Percentiles rank a stretch among this genome's conserved stretches.
Conservation (phyloP, 225 moss, liverwort and hornwort species). For the Neckera pumila region DNA sequence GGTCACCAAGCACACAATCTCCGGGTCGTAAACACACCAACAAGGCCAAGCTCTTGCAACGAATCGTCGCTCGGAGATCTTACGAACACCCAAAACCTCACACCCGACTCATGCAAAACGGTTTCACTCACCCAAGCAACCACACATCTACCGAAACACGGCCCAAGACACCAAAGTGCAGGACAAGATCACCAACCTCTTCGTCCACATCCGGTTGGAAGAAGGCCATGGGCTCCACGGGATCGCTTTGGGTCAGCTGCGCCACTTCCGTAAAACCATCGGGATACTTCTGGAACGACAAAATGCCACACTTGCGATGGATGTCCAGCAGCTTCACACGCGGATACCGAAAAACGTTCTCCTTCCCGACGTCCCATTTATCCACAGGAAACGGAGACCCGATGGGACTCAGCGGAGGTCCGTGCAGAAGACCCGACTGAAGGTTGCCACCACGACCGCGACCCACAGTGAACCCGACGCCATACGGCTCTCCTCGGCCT, state of each 20-base stretch:
- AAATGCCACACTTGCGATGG: constrained; percentile 68
- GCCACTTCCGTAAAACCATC: constrained; percentile 77
- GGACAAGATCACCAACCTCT: constrained; percentile 44
- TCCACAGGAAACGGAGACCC: constrained; percentile 69
- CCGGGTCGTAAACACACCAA: background rate
- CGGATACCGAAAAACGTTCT: constrained; percentile 68
- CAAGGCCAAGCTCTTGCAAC: background rate
- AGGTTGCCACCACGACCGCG: constrained; percentile 89
- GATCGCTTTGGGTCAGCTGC: constrained; percentile 74
- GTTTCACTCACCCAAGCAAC: background rate
- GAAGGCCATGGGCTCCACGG: constrained; percentile 96
- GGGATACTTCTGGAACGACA: constrained; percentile 59
- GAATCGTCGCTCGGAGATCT: background rate
- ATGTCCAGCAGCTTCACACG: constrained; percentile 90
- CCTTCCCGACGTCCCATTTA: constrained; percentile 72
- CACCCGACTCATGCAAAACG: background rate
- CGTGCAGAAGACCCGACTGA: constrained; percentile 85
- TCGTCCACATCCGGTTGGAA: constrained; percentile 86
- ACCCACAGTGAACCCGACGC: constrained; percentile 83
- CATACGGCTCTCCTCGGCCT: constrained; percentile 83
- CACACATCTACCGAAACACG: background rate
- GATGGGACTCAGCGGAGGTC: constrained; percentile 63
- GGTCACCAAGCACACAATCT: background rate
- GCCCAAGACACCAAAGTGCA: background rate
- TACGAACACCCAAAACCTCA: background rate